phyloP scores from a whole-genome alignment of 768 basidiomycete genomes.

The Lentinula sp. region DNA sequence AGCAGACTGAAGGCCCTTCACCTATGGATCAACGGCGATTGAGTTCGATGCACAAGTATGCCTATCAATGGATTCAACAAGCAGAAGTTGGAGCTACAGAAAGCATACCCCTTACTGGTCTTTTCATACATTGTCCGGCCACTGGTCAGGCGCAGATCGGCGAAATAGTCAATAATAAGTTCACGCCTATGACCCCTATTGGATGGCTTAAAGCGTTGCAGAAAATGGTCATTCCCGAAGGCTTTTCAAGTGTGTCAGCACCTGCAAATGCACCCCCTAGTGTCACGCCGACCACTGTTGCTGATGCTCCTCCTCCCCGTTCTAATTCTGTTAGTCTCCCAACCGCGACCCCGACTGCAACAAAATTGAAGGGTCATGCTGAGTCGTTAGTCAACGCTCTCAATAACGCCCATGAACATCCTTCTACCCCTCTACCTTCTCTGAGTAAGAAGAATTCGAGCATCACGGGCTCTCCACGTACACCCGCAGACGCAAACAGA shows the following conservation, averaged over 20 bases:
- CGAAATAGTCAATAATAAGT: neutral
- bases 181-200: neutral
- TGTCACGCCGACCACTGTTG: neutral
- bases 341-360: neutral
- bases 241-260: too few relatives aligned
- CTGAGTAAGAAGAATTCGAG: neutral
- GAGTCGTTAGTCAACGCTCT: neutral
- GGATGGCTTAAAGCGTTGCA: neutral
- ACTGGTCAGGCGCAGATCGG: neutral
- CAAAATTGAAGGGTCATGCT: neutral
- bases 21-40: neutral
- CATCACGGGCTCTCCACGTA: neutral
- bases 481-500: slow-evolving; percentile 40
- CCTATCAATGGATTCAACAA: neutral
- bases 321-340: neutral
- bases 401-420: neutral
- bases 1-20: neutral
- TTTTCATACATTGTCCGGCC: neutral
- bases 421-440: neutral
- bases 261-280: neutral
- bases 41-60: neutral
- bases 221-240: neutral
- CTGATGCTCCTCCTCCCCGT: neutral
- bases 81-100: neutral
- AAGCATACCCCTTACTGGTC: neutral